Evolutionary conservation across 805 yeast genomes (phyloP).

Genomic region (Candida michaelii): DNA sequence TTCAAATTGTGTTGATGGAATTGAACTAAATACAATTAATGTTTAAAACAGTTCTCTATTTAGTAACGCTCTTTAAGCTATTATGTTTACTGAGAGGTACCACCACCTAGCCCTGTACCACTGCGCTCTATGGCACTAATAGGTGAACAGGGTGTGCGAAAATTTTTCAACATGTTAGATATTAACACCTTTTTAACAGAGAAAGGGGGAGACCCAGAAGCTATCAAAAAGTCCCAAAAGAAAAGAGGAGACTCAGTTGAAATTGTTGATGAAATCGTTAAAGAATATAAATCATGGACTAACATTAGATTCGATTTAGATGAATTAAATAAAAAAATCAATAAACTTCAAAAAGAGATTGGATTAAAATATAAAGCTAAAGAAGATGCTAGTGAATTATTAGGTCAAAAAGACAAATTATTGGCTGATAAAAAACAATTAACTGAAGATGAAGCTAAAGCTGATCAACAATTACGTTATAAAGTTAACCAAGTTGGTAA

Average conservation of each 20-base stretch:
- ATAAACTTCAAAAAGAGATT: conserved; percentile 88
- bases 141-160: too few species aligned
- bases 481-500: conserved; percentile 93
- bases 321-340: conserved; percentile 82
- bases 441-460: conserved; percentile 68
- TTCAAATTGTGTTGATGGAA: too few species aligned
- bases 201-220: conserved; percentile 95
- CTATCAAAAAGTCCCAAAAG: conserved; percentile 81
- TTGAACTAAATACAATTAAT: too few species aligned
- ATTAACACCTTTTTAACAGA: conserved; percentile 89
- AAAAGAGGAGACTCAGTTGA: conserved; percentile 96
- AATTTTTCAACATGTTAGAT: conserved; percentile 67
- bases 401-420: conserved; percentile 77
- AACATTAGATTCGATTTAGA: conserved; percentile 79
- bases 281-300: conserved; percentile 91
- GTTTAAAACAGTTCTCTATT: too few species aligned
- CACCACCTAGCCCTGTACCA: too few species aligned
- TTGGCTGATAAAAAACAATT: conserved; percentile 68
- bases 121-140: too few species aligned
- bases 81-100: too few species aligned
- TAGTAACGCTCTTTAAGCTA: too few species aligned
- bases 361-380: conserved; percentile 91
- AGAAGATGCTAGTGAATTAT: conserved; percentile 86
- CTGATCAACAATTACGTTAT: conserved; percentile 68
- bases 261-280: conserved; percentile 91